Evolutionary conservation across 139 green algal species (phyloP), one percentile per base, ranked within the genome.

Genomic region (Ulvella scutata): DNA sequence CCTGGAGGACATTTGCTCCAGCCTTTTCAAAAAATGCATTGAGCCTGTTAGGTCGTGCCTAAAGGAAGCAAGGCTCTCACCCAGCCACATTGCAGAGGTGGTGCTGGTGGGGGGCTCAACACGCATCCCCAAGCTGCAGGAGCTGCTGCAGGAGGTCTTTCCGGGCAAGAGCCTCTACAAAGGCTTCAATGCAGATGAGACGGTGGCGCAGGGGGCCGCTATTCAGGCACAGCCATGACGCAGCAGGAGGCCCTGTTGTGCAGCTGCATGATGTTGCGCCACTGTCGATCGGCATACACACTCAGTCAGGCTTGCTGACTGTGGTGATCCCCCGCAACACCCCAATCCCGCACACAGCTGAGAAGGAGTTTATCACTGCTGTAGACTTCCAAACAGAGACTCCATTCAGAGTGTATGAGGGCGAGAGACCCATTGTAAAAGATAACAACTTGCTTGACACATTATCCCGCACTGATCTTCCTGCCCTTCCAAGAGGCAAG

Each of bases 371-470:
- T 78, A 86, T 82, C 7, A 90, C 83, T 20, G 88, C 88, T 72
- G 81, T 87, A 78, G 85, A 89, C 72, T 83, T 89, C 4, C n/a
- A n/a, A n/a, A n/a, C n/a, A n/a, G n/a, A n/a, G n/a, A n/a, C n/a
- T n/a, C n/a, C n/a, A n/a, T 88, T 87, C 76, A 73, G 81, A 75
- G 84, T 89, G 20, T 88, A 87, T 74, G 85, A 90, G 77, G 85
- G 85, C 29, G 85, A 90, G 77, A 51, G 85, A 23, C 31, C 75
- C 35, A 86, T 87, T 79, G 88, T 84, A 3, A 85, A 85, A 74
- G 84, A 87, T 43, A 83, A 79, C 51, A 79, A 90, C 72, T 26
- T 84, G 35, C 78, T 90, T 2, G 85, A 84, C 31, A 85, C 85
- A 72, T 90, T 90, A 72, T 84, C 88, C 36, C 81, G 88, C 36